A percentile compares a stretch with the other conserved stretches of the same genome.
Evolutionary conservation across 441 rosid species (phyloP).

Genomic region (Syzygium malaccense): DNA sequence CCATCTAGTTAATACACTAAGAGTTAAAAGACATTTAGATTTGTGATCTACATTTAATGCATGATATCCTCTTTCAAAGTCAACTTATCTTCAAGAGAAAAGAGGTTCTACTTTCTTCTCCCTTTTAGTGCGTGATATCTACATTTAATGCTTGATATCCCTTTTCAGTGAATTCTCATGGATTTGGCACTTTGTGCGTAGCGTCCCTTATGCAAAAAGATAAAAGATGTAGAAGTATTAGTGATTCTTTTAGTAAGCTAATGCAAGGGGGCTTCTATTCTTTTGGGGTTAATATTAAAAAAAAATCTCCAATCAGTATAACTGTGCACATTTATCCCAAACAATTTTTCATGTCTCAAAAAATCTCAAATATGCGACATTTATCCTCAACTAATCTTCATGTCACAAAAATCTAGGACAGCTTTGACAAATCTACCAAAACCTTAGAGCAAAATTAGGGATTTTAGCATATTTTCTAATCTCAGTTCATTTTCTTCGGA

Average conservation of each 20-base stretch:
- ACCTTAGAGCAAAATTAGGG: neutral
- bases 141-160: neutral
- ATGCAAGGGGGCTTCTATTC: neutral
- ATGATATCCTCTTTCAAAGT: neutral
- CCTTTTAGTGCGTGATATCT: neutral
- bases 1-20: neutral
- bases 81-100: neutral
- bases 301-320: fast-evolving
- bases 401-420: neutral
- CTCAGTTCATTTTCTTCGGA: neutral
- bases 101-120: neutral
- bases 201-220: neutral
- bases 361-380: neutral
- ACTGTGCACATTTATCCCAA: too few species aligned
- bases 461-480: neutral
- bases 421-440: neutral
- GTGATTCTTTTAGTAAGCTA: neutral
- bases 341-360: too few species aligned
- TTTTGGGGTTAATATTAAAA: neutral
- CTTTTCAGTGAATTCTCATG: neutral
- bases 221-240: neutral
- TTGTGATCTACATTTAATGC: neutral
- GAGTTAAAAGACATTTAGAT: neutral
- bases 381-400: neutral
- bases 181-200: neutral